Conservation (phyloP, 2,329 filamentous ascomycete genomes). For the Fusarium mundagurra region DNA sequence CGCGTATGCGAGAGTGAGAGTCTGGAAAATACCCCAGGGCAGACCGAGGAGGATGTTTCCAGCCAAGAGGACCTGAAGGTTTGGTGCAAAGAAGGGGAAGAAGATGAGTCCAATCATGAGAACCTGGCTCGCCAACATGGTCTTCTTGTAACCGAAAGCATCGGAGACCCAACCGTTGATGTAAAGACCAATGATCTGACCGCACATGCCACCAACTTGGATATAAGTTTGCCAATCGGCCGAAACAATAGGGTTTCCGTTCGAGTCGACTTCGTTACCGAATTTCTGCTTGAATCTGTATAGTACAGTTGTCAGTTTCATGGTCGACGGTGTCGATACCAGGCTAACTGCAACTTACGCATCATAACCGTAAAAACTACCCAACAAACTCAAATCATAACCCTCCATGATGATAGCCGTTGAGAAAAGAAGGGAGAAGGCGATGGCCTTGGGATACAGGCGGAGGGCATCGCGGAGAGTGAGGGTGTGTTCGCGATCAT, state of each 20-base stretch:
- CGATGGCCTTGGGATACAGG: constrained; percentile 50
- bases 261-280: constrained; percentile 15
- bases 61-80: constrained; percentile 52
- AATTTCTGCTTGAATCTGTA: constrained; percentile 18
- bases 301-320: constrained; percentile 34
- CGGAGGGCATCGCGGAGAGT: constrained; percentile 48
- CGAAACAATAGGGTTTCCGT: constrained; percentile 4
- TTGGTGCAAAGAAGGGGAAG: constrained; percentile 57
- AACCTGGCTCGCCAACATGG: constrained; percentile 51
- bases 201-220: constrained; percentile 22
- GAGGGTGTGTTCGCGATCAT: constrained; percentile 44
- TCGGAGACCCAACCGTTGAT: constrained; percentile 22
- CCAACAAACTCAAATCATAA: constrained; percentile 43
- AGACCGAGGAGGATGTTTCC: constrained; percentile 59
- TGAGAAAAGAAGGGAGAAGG: constrained; percentile 51
- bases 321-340: neutral
- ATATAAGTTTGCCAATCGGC: constrained; percentile 24
- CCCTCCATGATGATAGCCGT: constrained; percentile 52
- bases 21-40: constrained; percentile 59
- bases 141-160: constrained; percentile 18
- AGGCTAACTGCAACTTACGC: constrained; percentile 47
- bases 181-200: constrained; percentile 19
- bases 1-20: constrained; percentile 58
- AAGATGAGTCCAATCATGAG: constrained; percentile 57
- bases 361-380: constrained; percentile 39